Base-by-base conservation (phyloP, 192 early-diverging fungal genomes). In the Backusella westeae region DNA sequence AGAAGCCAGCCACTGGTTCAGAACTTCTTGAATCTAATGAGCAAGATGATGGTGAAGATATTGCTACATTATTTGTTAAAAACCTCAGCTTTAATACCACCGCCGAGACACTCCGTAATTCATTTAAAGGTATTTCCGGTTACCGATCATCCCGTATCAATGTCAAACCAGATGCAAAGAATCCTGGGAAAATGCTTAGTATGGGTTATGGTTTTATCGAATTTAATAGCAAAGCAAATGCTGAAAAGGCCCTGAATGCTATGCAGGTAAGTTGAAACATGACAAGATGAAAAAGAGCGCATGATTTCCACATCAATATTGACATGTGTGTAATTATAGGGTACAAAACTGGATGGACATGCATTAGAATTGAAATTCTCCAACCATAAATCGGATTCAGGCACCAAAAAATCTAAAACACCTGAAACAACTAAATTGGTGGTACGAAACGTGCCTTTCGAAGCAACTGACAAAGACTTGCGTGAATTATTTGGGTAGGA, bases 201-300 rank as follows among this genome's bases (percentile, higher is more conserved):
- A 97, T 97, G 96, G 98, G 98, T 42, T 99, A 97, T 85, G 98
- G 98, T 67, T 99, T 99, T 84, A 88, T 96, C 67, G 96, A 99
- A 87, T 99, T 96, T 86, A 85, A 85, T 56, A 87, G 75, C 42
- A 91, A 93, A 74, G 91, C 95, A 49, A 90, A 92, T 72, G 98
- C 98, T 19, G 81, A 90, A 65, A 86, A 90, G 75, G 96, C 95
- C 6, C 85, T 99, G 73, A 93, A 95, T 78, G 85, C 94, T 4
- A 94, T 95, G 93, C 95, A 98, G 78, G 91, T 91, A 69, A 34
- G 53, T 71, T 14, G 36, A 9, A 44, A 26, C 19, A 63, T 21
- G 19, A 3, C 17, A 10, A 14, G 17, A 39, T 80, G 34, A 34
- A 59, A 42, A 29, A 4, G 17, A 6, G 19, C 14, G 15, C 69